Evolutionary conservation across 495 filamentous ascomycete species (phyloP), one percentile per base, ranked within the genome.

Genomic region (Penicillium maclennaniae): DNA sequence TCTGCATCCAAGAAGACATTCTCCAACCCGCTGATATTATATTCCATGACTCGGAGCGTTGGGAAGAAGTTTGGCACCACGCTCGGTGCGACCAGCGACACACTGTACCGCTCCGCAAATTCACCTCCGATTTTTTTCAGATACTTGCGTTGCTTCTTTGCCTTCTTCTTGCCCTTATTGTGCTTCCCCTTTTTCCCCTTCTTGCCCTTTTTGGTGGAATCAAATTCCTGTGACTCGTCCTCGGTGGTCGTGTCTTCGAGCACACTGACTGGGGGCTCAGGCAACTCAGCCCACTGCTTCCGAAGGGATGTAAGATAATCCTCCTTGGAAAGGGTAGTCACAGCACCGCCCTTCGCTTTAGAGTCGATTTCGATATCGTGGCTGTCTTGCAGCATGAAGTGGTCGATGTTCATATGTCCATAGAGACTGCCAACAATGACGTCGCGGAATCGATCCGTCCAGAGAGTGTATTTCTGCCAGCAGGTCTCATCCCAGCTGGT

Each of bases 371-470:
- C 73, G 41, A 97, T 77, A 14, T 95, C 79, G 10, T 87, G 72
- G 53, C 81, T 87, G 71, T 97, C 93, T 61, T 96, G 92, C 8
- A 99, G 70, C 61, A 97, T 81, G 71, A 97, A 99, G 65, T 99
- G 93, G 62, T 99, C 93, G 54, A 96, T 87, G 63, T 99, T 99
- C 92, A 99, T 97, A 65, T 99, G 93, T 2, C 92, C 93, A 58
- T 88, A 99, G 15, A 93, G 50, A 15, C 83, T 82, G 7, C 81
- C 81, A 34, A 91, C 79, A 10, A 99, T 74, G 10, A 99, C 85
- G 68, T 99, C 93, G 34, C 95, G 87, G 61, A 91, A 99, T 60
- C 91, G 88, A 60, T 83, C 77, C 58, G 91, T 67, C 90, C 91
- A 97, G 3, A 97, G 74, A 0, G 92, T 87, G 69, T 96, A 99